Conservation (phyloP, 495 filamentous ascomycete genomes). For the Patellaria atrata region DNA sequence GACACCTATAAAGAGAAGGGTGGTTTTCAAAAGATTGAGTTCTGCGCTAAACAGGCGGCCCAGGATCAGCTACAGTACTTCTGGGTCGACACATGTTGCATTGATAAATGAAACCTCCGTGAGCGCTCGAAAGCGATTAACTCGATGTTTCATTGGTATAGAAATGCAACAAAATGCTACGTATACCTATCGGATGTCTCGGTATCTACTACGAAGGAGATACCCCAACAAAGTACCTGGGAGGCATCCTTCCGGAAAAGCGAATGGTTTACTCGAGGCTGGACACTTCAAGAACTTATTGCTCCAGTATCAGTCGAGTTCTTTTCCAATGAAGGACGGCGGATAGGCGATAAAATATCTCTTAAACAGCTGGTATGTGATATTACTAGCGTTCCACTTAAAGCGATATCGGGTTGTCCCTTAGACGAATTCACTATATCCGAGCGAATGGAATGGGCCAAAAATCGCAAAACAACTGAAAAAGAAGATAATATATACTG, state of each 20-base stretch:
- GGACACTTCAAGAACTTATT: too few relatives aligned
- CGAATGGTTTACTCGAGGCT: constrained; percentile 8
- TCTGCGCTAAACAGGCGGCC: constrained; percentile 7
- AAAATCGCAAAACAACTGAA: constrained; percentile 5
- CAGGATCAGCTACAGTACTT: neutral
- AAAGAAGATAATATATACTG: constrained; percentile 6
- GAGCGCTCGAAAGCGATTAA: constrained; percentile 6
- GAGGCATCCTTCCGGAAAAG: constrained; percentile 4
- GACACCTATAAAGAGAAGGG: constrained; percentile 2
- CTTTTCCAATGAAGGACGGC: constrained; percentile 3
- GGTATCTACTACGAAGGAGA: neutral
- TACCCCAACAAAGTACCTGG: neutral
- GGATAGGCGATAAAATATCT: constrained; percentile 5
- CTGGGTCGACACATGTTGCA: constrained; percentile 12
- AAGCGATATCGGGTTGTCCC: constrained; percentile 1
- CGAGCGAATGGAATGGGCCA: constrained; percentile 4
- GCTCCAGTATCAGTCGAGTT: neutral
- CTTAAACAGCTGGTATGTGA: constrained; percentile 6
- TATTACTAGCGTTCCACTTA: constrained; percentile 6
- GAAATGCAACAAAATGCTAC: constrained; percentile 5
- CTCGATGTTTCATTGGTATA: constrained; percentile 9
- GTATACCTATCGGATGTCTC: constrained; percentile 6
- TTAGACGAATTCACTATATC: constrained; percentile 4
- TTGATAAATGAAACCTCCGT: constrained; percentile 6
- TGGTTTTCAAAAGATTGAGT: constrained; percentile 3